Evolutionary conservation across 1,139 yeast genomes (phyloP).

Genomic region (Kodamaea arcana): DNA sequence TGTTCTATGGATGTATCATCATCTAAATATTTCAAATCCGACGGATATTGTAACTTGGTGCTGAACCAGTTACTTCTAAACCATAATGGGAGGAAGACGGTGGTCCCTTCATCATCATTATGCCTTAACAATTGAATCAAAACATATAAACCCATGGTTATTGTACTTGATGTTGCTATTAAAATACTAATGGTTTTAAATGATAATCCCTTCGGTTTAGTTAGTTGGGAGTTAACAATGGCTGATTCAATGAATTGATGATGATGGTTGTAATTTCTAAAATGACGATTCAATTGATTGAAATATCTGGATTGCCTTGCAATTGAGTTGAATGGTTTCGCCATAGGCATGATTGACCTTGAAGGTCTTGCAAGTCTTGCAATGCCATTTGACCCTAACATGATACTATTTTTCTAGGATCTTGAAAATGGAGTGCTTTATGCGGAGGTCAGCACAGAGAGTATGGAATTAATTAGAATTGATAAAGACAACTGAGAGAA

Average conservation of each 20-base stretch:
- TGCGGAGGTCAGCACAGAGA: too few species aligned
- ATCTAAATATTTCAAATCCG: constrained; percentile 26
- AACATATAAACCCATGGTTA: constrained; percentile 24
- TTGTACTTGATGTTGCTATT: constrained; percentile 20
- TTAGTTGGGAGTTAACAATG: constrained; percentile 3
- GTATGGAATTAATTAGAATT: too few species aligned
- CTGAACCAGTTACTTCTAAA: constrained; percentile 24
- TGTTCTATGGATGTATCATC: constrained; percentile 14
- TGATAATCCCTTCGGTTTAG: constrained; percentile 13
- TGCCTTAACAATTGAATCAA: constrained; percentile 18
- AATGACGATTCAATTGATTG: not conserved
- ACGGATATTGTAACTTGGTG: constrained; percentile 15
- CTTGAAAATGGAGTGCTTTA: too few species aligned
- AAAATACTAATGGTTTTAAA: constrained; percentile 21
- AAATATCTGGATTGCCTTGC: not conserved
- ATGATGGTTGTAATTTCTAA: not conserved
- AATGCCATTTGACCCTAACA: too few species aligned
- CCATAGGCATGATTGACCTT: too few species aligned
- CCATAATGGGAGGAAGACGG: constrained; percentile 32
- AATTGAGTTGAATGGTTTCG: too few species aligned
- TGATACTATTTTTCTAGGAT: too few species aligned
- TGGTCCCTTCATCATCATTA: constrained; percentile 10
- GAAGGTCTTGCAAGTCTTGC: too few species aligned
- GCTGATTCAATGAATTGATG: constrained; percentile 3
- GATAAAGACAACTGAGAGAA: too few species aligned